phyloP scores from a whole-genome alignment of 345 rosid species.

The Rhizophora mangle region DNA sequence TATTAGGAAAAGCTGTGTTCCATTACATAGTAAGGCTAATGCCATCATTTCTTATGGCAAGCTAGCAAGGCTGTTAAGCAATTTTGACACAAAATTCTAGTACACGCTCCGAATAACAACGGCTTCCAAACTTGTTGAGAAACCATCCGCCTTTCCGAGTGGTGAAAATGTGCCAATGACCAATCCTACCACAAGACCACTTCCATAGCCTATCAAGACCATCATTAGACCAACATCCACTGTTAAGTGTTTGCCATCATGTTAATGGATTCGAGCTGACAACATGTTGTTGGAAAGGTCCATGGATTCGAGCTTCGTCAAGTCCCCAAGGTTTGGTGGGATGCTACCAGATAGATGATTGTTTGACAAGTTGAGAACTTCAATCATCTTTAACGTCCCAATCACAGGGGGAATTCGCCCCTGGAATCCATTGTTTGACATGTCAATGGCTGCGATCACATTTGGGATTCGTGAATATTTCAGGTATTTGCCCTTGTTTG shows the following conservation, averaged over 20 bases:
- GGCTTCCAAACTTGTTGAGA: background rate
- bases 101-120: too few species aligned
- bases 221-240: background rate
- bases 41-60: too few species aligned
- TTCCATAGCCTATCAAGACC: background rate
- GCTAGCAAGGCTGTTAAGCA: too few species aligned
- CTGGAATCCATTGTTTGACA: constrained; percentile 10
- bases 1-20: too few species aligned
- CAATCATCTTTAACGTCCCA: background rate
- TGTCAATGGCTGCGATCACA: background rate
- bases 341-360: background rate
- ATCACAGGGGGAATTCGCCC: background rate
- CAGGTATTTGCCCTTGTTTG: constrained; percentile 3
- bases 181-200: background rate
- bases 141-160: background rate
- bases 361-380: background rate
- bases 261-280: background rate
- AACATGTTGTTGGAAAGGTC: background rate
- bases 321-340: background rate
- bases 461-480: background rate
- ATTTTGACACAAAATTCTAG: too few species aligned
- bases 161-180: background rate
- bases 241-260: background rate
- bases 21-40: too few species aligned
- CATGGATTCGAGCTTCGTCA: background rate